A percentile compares a stretch with the other conserved stretches of the same genome.
phyloP scores from a whole-genome alignment of 2,329 filamentous ascomycete genomes.

The Chaetomiaceae sp. region DNA sequence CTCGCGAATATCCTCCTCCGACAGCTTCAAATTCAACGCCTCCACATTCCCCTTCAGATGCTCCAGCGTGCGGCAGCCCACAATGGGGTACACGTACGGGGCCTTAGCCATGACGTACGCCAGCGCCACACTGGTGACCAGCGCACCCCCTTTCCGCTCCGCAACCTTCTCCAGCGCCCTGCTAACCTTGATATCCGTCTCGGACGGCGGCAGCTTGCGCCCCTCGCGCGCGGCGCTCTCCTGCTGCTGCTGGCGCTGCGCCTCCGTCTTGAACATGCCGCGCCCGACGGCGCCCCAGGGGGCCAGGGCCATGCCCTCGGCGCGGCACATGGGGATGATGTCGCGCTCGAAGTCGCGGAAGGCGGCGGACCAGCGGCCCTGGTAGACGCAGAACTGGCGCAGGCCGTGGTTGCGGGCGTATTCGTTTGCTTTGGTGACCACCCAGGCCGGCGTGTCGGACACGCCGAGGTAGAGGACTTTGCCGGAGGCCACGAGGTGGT shows the following conservation, averaged over 20 bases:
- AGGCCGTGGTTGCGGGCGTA: constrained; percentile 56
- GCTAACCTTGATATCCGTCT: constrained; percentile 42
- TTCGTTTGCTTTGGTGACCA: constrained; percentile 46
- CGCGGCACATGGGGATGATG: constrained; percentile 58
- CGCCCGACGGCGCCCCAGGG: constrained; percentile 50
- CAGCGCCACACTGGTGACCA: constrained; percentile 49
- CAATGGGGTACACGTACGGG: constrained; percentile 66
- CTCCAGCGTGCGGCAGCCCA: constrained; percentile 63
- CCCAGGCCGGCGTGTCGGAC: constrained; percentile 52
- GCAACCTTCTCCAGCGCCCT: constrained; percentile 45
- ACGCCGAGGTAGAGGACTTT: constrained; percentile 56
- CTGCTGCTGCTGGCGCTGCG: too few species aligned
- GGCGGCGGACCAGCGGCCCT: constrained; percentile 56
- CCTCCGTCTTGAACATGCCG: constrained; percentile 32
- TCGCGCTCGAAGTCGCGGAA: constrained; percentile 60
- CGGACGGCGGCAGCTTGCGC: constrained; percentile 33
- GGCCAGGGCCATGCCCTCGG: constrained; percentile 48
- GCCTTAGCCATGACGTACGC: constrained; percentile 70
- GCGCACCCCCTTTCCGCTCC: constrained; percentile 35
- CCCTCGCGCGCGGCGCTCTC: constrained; percentile 21
- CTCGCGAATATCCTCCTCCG: constrained; percentile 51
- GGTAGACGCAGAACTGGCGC: constrained; percentile 56
- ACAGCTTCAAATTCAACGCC: constrained; percentile 55
- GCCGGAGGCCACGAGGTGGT: constrained; percentile 43
- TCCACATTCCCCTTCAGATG: constrained; percentile 66